Conservation (phyloP, 208 protist species). For the Lotmaria passim region DNA sequence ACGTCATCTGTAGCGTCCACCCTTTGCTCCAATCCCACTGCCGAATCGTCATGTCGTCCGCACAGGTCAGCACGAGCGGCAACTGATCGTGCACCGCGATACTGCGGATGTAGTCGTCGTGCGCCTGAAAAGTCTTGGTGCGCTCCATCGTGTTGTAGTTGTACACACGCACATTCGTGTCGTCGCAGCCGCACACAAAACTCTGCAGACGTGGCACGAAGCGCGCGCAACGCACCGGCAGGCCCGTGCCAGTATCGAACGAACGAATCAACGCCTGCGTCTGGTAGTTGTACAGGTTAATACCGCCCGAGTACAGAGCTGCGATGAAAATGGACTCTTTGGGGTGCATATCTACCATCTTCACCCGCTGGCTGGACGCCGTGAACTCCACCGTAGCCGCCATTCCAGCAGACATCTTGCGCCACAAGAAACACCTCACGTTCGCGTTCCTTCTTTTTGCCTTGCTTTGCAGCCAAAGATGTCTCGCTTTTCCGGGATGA, state of each 20-base stretch:
- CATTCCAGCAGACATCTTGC: conserved; percentile 23
- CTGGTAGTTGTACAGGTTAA: conserved; percentile 98
- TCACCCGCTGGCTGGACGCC: conserved; percentile 96
- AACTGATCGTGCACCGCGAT: conserved; percentile 98
- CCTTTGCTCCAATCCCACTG: conserved; percentile 99
- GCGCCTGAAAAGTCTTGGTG: conserved; percentile 96
- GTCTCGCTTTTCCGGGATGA: too few relatives aligned
- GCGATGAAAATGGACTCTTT: conserved; percentile 97
- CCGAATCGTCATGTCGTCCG: conserved; percentile 98
- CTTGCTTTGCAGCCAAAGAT: too few relatives aligned
- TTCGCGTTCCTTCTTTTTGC: not conserved
- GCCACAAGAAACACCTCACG: too few relatives aligned
- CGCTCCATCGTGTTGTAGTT: conserved; percentile 99
- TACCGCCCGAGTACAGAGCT: conserved; percentile 93
- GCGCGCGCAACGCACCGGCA: conserved; percentile 95
- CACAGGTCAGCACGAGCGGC: conserved; percentile 94
- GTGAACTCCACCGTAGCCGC: conserved; percentile 60
- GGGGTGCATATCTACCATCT: conserved; percentile 99
- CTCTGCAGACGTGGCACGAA: conserved; percentile 98
- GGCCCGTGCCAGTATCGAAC: conserved; percentile 94
- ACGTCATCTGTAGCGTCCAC: conserved; percentile 92
- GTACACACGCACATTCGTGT: conserved; percentile 95
- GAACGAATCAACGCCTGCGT: conserved; percentile 96
- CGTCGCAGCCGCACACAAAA: conserved; percentile 97
- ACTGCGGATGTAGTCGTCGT: conserved; percentile 97